Evolutionary conservation across 345 rosid genomes (phyloP), one percentile per base, ranked within the genome.

Genomic region (Cochlearia excelsa): DNA sequence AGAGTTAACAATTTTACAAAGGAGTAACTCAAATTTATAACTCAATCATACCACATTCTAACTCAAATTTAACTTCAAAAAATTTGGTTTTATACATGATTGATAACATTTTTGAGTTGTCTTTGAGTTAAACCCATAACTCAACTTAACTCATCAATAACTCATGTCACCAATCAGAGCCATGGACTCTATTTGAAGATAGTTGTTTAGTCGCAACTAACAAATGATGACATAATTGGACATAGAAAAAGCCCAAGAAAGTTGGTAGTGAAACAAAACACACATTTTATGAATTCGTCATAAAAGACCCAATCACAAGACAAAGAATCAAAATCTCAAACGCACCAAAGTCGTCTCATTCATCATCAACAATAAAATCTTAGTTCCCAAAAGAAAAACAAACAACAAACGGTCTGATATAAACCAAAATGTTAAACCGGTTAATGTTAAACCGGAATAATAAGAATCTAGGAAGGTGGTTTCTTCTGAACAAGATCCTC

Each of bases 401-500:
- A 6, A 39, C 5, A 46, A 28, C 63, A 55, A 27, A 41, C 29
- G 40, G 61, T 61, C 68, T 61, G 62, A 54, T 23, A 54, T 51
- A 41, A 40, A 54, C 61, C 1, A 41, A 44, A 61, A 33, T 9
- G 41, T 45, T 55, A 26, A 42, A 41, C 55, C 47, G 58, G 35
- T 54, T 45, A 11, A 54, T 7, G 9, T 30, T 27, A 50, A 56
- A 45, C 59, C 53, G 48, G 52, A 26, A 23, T 11, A 29, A 38
- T 48, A n/a, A 58, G 10, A 69, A 53, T 3, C 50, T 63, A 39
- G 3, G 69, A 30, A 0, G 60, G 77, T 1, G 79, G 68, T 66
- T 84, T 80, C 80, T 77, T 81, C 70, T 77, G 74, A 33, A 84
- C 74, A 30, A 82, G 87, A 47, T 80, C 76, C 46, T 89, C 97